Percentiles rank a stretch among this genome's conserved stretches.
Evolutionary conservation across 1,284 basidiomycete genomes (phyloP).

Genomic region (Xerocomus nothofagi): DNA sequence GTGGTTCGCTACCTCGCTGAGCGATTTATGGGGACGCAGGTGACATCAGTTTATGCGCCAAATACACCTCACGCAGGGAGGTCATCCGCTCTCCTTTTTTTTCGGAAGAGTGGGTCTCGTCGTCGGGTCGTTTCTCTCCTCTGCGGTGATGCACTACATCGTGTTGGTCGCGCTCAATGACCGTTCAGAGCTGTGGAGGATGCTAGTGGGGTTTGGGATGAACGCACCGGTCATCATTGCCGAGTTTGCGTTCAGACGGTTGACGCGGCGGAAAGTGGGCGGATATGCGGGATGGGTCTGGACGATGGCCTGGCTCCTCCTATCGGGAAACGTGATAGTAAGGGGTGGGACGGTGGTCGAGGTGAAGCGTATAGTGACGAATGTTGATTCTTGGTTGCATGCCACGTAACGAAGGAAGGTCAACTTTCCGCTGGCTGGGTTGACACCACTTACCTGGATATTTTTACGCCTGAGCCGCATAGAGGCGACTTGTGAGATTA

Average conservation of each 20-base stretch:
- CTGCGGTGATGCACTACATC: slow-evolving; percentile 53
- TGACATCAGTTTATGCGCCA: slow-evolving; percentile 45
- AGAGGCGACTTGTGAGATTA: background rate
- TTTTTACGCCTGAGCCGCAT: too few relatives aligned
- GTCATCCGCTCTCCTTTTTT: slow-evolving; percentile 33
- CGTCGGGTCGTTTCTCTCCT: slow-evolving; percentile 54
- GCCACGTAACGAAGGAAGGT: background rate
- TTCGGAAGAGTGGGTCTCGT: slow-evolving; percentile 47
- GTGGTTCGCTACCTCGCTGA: slow-evolving; percentile 38
- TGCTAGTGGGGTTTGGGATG: slow-evolving; percentile 55
- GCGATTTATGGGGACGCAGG: slow-evolving; percentile 42
- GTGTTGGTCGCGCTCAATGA: slow-evolving; percentile 52
- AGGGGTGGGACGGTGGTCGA: slow-evolving; percentile 41
- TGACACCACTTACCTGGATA: too few relatives aligned
- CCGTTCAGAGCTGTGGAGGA: slow-evolving; percentile 42
- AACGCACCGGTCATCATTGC: slow-evolving; percentile 50
- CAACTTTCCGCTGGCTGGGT: too few relatives aligned
- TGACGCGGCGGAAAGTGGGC: slow-evolving; percentile 38
- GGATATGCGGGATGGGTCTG: slow-evolving; percentile 50
- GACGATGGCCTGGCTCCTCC: slow-evolving; percentile 46
- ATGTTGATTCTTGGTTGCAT: slow-evolving; percentile 17
- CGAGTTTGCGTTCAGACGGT: slow-evolving; percentile 39
- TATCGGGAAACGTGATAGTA: slow-evolving; percentile 46
- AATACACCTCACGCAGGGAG: slow-evolving; percentile 27
- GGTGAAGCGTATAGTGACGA: slow-evolving; percentile 4